These are phyloP conservation scores for Penicillium silybi DNA, from an alignment of 495 filamentous ascomycete species.

Conservation along the genomic window DNA sequence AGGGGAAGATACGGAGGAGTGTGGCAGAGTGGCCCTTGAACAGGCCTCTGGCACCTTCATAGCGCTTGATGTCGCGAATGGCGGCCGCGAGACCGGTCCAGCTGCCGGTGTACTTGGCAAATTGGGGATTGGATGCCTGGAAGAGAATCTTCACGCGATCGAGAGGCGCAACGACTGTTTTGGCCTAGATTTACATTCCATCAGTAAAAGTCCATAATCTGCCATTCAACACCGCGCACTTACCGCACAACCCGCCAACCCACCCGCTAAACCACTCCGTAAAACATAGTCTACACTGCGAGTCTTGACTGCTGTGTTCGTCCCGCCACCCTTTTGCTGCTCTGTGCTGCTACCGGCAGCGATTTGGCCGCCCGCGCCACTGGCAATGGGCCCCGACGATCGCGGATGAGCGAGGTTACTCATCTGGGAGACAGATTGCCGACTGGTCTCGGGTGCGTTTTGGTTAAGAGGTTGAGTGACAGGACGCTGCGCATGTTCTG, in stretches of 20 bases:
- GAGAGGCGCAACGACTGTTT: slow-evolving; percentile 91
- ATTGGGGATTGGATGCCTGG: slow-evolving; percentile 91
- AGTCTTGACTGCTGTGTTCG: slow-evolving; percentile 31
- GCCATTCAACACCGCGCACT: slow-evolving; percentile 19
- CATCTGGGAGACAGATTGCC: slow-evolving; percentile 29
- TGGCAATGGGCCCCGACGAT: slow-evolving; percentile 23
- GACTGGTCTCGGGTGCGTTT: slow-evolving; percentile 13
- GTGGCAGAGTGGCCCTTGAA: slow-evolving; percentile 95
- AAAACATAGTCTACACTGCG: slow-evolving; percentile 74
- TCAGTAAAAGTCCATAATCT: slow-evolving; percentile 1
- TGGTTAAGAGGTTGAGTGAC: slow-evolving; percentile 2
- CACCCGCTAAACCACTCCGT: slow-evolving; percentile 75
- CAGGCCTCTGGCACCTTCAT: slow-evolving; percentile 70
- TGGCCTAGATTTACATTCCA: slow-evolving; percentile 57
- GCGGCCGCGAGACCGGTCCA: slow-evolving; percentile 77
- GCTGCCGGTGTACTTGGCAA: slow-evolving; percentile 82
- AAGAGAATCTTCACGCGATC: slow-evolving; percentile 99
- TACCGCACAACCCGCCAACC: slow-evolving; percentile 79
- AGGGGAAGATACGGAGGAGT: slow-evolving; percentile 90
- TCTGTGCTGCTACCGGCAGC: slow-evolving; percentile 6
- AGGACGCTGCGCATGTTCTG: slow-evolving; percentile 29
- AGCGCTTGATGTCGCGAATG: slow-evolving; percentile 74
- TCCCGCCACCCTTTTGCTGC: slow-evolving; percentile 14
- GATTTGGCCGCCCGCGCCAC: slow-evolving; percentile 12
- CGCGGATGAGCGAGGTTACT: slow-evolving; percentile 29